Conservation (phyloP, 2,329 filamentous ascomycete species). For the Colletotrichum sp. region DNA sequence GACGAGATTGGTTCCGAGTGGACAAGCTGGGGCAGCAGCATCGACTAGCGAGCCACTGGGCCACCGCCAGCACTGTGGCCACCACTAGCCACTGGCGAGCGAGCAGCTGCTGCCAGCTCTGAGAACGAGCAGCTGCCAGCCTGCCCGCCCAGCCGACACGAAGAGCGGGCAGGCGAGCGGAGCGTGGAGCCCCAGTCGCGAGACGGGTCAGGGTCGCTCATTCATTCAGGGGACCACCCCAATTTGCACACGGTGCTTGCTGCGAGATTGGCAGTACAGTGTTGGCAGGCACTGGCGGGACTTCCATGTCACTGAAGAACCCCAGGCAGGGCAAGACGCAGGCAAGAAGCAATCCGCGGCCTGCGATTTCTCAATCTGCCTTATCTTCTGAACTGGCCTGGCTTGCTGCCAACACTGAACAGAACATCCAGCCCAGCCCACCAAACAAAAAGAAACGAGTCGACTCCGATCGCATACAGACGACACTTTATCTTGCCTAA, state of each 20-base stretch:
- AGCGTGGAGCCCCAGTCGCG: not conserved
- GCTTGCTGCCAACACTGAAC: not conserved
- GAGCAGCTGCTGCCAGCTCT: not conserved
- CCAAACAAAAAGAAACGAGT: not conserved
- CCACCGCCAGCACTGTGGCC: not conserved
- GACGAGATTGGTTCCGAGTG: not conserved
- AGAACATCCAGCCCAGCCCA: not conserved
- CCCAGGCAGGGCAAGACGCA: too few species aligned
- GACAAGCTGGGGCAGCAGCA: not conserved
- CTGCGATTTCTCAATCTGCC: not conserved
- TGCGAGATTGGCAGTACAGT: not conserved
- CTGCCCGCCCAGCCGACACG: not conserved
- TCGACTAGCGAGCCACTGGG: not conserved
- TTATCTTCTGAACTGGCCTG: not conserved
- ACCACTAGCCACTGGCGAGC: not conserved
- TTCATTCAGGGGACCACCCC: conserved; percentile 13
- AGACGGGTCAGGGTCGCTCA: not conserved
- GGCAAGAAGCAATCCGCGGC: not conserved
- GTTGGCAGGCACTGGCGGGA: not conserved
- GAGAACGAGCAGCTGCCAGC: not conserved
- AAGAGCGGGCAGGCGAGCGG: not conserved
- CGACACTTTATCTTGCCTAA: not conserved
- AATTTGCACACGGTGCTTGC: conserved; percentile 6
- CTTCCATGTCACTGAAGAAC: not conserved
- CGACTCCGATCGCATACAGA: not conserved